phyloP scores from a whole-genome alignment of 2,329 filamentous ascomycete genomes.

The Teratosphaeria viscida region DNA sequence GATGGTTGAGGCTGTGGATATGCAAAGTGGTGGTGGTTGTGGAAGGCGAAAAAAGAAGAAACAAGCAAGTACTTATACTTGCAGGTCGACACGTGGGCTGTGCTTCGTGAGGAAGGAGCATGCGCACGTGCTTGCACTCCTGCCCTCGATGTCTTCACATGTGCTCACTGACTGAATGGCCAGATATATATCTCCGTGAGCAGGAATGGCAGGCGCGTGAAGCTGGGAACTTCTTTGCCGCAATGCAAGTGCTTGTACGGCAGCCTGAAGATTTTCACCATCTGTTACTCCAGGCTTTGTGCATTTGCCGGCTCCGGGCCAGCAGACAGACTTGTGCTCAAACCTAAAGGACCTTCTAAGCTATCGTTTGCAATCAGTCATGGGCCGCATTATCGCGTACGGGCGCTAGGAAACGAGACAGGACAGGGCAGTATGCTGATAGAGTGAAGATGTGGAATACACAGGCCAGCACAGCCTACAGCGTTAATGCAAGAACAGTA shows the following conservation, averaged over 20 bases:
- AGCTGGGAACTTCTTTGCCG: not conserved
- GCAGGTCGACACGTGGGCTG: not conserved
- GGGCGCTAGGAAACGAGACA: not conserved
- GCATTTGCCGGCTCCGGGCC: not conserved
- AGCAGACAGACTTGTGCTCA: not conserved
- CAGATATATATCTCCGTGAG: not conserved
- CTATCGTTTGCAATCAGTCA: not conserved
- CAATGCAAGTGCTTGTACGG: not conserved
- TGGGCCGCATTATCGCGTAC: not conserved
- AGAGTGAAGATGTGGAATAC: constrained; percentile 11
- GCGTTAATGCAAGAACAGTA: constrained; percentile 4
- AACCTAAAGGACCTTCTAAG: not conserved
- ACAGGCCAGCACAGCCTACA: not conserved
- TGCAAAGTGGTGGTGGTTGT: not conserved
- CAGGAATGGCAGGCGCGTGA: not conserved
- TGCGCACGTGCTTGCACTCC: not conserved
- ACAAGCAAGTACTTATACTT: not conserved
- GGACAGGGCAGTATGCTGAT: not conserved
- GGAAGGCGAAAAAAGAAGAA: not conserved
- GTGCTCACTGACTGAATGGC: not conserved
- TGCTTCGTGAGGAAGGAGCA: not conserved
- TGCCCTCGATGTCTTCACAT: not conserved
- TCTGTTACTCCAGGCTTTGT: not conserved
- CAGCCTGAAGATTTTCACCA: not conserved
- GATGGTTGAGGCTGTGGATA: not conserved